phyloP scores from a whole-genome alignment of 179 eudicot species.

The Beta macrorhiza region DNA sequence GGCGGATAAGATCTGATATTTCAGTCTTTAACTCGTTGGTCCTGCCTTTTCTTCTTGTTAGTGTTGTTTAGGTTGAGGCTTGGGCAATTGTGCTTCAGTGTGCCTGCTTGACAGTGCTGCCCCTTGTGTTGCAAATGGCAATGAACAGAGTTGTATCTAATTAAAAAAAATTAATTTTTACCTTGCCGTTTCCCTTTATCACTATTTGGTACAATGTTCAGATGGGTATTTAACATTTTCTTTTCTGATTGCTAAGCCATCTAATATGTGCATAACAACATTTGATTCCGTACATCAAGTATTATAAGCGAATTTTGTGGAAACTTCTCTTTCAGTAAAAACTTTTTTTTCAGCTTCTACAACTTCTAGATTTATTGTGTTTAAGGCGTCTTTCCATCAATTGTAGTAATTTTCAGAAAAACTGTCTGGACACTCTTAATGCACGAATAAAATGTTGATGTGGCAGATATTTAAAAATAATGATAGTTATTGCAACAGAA shows the following conservation, averaged over 20 bases:
- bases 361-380: too few species aligned
- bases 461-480: background rate
- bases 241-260: too few species aligned
- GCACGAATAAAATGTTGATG: background rate
- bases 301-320: background rate
- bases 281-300: background rate
- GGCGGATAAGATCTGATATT: background rate
- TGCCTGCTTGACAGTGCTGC: background rate
- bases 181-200: background rate
- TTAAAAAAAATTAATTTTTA: background rate
- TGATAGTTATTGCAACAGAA: background rate
- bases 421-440: background rate
- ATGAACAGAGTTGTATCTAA: background rate
- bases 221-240: background rate
- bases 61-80: background rate
- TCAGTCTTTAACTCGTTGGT: background rate
- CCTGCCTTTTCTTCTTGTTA: background rate
- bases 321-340: background rate
- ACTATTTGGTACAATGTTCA: background rate
- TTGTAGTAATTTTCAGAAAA: background rate
- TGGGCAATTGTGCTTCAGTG: background rate
- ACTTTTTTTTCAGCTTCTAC: background rate
- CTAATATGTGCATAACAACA: too few species aligned
- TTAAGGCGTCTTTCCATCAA: too few species aligned
- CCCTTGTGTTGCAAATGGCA: background rate